These are phyloP conservation scores for Hortaea sp. DNA, from an alignment of 2,329 filamentous ascomycete genomes.

Conservation along the genomic window DNA sequence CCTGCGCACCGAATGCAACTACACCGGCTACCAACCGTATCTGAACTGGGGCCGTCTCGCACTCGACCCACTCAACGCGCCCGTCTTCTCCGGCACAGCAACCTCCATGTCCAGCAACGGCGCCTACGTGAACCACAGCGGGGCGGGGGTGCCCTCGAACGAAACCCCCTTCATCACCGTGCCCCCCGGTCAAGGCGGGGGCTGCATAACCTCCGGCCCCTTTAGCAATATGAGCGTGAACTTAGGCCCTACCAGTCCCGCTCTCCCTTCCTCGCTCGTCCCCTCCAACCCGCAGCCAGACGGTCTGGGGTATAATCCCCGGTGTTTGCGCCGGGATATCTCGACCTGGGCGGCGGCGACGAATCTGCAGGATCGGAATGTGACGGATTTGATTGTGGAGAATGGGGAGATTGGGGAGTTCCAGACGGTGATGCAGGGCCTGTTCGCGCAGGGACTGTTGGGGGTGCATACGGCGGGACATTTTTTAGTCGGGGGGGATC, in stretches of 20 bases:
- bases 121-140: slow-evolving; percentile 19
- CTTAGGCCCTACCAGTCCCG: slow-evolving; percentile 38
- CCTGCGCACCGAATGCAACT: slow-evolving; percentile 33
- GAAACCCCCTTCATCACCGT: slow-evolving; percentile 21
- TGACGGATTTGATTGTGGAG: slow-evolving; percentile 11
- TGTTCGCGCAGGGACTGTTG: slow-evolving; percentile 8
- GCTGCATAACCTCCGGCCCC: slow-evolving; percentile 42
- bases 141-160: slow-evolving; percentile 5
- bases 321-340: slow-evolving; percentile 31
- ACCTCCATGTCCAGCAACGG: slow-evolving; percentile 29
- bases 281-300: slow-evolving; percentile 20
- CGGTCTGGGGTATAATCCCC: slow-evolving; percentile 21
- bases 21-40: slow-evolving; percentile 36
- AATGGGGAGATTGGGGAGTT: slow-evolving; percentile 12
- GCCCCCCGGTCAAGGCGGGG: slow-evolving; percentile 42
- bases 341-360: slow-evolving; percentile 10
- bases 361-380: slow-evolving; percentile 10
- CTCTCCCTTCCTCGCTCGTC: slow-evolving; percentile 17
- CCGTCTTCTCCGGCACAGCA: slow-evolving; percentile 47
- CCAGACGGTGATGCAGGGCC: slow-evolving; percentile 19
- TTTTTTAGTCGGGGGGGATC: slow-evolving; percentile 36
- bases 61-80: slow-evolving; percentile 34
- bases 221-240: slow-evolving; percentile 38
- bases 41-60: slow-evolving; percentile 44
- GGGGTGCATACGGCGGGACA: slow-evolving; percentile 39